Percentiles rank a stretch among this genome's conserved stretches.
These are phyloP conservation scores for Paecilomyces niveus DNA, from an alignment of 2,329 filamentous ascomycete species.

Conservation along the genomic window DNA sequence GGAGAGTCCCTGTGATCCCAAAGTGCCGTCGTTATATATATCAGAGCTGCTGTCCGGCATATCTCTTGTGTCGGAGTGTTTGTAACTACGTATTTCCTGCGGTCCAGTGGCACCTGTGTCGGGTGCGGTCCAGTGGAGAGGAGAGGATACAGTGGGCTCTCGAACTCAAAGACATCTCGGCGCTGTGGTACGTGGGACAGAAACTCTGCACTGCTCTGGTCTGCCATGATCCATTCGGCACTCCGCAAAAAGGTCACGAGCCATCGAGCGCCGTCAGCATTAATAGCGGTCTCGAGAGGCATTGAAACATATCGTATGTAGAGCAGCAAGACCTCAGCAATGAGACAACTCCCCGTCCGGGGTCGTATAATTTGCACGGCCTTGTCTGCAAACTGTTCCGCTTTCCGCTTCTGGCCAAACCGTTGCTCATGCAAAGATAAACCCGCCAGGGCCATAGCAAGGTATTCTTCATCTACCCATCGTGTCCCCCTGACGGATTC, in stretches of 20 bases:
- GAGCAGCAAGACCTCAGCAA: conserved; percentile 25
- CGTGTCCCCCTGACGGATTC: conserved; percentile 14
- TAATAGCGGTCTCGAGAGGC: conserved; percentile 8
- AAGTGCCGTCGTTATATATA: conserved; percentile 31
- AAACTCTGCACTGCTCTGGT: conserved; percentile 20
- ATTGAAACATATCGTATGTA: conserved; percentile 27
- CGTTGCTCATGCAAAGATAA: conserved; percentile 33
- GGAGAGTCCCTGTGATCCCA: conserved; percentile 27
- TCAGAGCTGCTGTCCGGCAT: conserved; percentile 29
- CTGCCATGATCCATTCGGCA: conserved; percentile 26
- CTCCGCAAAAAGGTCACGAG: conserved; percentile 28
- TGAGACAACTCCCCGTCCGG: conserved; percentile 15
- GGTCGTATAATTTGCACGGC: conserved; percentile 25
- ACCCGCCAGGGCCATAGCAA: conserved; percentile 27
- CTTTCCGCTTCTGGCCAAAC: conserved; percentile 24
- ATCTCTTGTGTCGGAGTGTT: conserved; percentile 25
- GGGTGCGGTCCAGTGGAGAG: conserved; percentile 37
- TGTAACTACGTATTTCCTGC: conserved; percentile 30
- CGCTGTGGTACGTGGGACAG: conserved; percentile 22
- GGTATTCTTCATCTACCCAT: conserved; percentile 19
- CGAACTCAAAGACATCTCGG: conserved; percentile 27
- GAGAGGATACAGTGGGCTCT: conserved; percentile 29
- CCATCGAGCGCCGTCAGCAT: conserved; percentile 16
- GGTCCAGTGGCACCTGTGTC: conserved; percentile 26
- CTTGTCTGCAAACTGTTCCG: conserved; percentile 19